Base-by-base conservation (phyloP, 1,139 yeast species). In the Hansenula lynferdii region DNA sequence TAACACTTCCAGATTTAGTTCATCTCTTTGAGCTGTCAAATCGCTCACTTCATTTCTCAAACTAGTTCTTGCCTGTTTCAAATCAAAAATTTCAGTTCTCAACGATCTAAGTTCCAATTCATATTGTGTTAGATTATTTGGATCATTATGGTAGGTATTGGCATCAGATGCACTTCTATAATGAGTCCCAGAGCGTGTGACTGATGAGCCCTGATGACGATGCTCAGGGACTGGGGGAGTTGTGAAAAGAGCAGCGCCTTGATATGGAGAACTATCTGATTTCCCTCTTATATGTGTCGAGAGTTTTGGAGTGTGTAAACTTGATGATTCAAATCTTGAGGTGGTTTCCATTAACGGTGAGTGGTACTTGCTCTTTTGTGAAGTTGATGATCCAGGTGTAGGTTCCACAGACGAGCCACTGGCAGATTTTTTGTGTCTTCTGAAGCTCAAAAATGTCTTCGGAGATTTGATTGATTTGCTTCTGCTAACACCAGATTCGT, bases 151-250 rank as follows among this genome's bases (percentile, higher is more conserved):
- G 40, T 53, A 56, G 0, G 59, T 56, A 39, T 59, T 62, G 8
- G 45, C 48, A 29, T 50, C 53, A 11, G 43, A 37, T 4, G 34
- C 39, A 11, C 38, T 41, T 35, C 41, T 37, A 10, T 25, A 21
- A 35, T 40, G 42, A 9, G 18, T n/a, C n/a, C n/a, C n/a, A n/a
- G n/a, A n/a, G n/a, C n/a, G n/a, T n/a, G n/a, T n/a, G n/a, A n/a
- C n/a, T n/a, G n/a, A n/a, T n/a, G n/a, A n/a, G n/a, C n/a, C n/a
- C n/a, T 42, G 69, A 40, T 75, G 64, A 44, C 64, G 72, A 38
- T 58, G 57, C 12, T 61, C 54, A 12, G 70, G 71, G 9, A 72
- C 55, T 15, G 77, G 75, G 4, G 77, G 76, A 0, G 77, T 70
- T 5, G 67, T 62, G 47, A 59, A 67, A 1, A 72, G 65, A 15